Evolutionary conservation across 257 asterid species (phyloP).

Genomic region (Parsonsia alboflavescens): DNA sequence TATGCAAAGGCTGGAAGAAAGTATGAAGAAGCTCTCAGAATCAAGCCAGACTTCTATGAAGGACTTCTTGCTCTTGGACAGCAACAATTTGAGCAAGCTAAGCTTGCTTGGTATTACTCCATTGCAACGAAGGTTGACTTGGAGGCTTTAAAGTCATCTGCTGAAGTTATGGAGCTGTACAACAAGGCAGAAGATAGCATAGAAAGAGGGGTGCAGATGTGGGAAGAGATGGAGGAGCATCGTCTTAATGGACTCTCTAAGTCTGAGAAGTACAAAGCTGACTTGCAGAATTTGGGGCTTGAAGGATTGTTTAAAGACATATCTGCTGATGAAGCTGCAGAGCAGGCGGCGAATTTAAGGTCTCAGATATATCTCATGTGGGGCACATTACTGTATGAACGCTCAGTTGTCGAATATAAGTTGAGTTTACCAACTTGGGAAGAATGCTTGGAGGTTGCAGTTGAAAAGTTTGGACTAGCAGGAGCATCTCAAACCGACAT

Average conservation of each 20-base stretch:
- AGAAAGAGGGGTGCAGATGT: conserved; percentile 84
- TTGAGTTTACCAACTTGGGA: conserved; percentile 84
- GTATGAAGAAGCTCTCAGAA: conserved; percentile 71
- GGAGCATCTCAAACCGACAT: conserved; percentile 84
- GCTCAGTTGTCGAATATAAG: conserved; percentile 89
- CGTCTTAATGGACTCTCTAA: conserved; percentile 82
- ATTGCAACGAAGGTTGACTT: conserved; percentile 48
- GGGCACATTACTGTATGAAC: conserved; percentile 90
- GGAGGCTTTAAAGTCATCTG: conserved; percentile 44
- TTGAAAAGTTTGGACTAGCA: conserved; percentile 84
- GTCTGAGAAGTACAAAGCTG: conserved; percentile 54
- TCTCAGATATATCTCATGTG: conserved; percentile 77
- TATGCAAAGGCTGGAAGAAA: conserved; percentile 60
- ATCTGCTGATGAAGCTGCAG: conserved; percentile 60
- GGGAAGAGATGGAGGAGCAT: conserved; percentile 95
- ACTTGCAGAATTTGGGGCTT: conserved; percentile 54
- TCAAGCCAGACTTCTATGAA: conserved; percentile 89
- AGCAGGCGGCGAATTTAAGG: conserved; percentile 62
- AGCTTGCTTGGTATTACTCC: conserved; percentile 70
- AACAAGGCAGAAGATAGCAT: conserved; percentile 94
- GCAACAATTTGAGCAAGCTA: conserved; percentile 85
- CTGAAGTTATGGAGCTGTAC: conserved; percentile 67
- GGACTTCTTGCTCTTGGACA: conserved; percentile 92
- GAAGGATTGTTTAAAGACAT: conserved; percentile 52
- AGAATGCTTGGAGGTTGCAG: conserved; percentile 88